Conservation (phyloP, 176 grass and related monocot genomes). For the Pontederia paniculata region DNA sequence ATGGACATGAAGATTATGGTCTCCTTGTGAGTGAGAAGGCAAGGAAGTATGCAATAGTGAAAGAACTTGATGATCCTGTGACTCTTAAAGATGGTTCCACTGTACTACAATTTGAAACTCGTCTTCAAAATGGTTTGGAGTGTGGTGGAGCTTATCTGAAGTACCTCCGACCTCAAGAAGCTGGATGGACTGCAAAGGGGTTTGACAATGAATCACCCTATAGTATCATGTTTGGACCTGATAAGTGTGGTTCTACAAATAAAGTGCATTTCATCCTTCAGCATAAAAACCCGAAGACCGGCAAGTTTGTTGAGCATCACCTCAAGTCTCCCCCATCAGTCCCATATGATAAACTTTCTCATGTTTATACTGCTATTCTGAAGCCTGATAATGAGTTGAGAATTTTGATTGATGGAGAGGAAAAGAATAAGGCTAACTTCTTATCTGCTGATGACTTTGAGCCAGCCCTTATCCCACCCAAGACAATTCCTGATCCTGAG, state of each 20-base stretch:
- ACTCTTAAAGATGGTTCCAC: constrained; percentile 63
- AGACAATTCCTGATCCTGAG: constrained; percentile 87
- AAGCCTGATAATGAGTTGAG: constrained; percentile 74
- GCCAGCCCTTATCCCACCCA: constrained; percentile 75
- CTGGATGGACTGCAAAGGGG: constrained; percentile 55
- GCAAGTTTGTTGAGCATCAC: constrained; percentile 87
- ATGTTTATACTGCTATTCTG: constrained; percentile 88
- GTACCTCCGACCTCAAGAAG: constrained; percentile 65
- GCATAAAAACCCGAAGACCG: constrained; percentile 89
- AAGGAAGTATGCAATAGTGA: constrained; percentile 83
- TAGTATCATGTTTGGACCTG: constrained; percentile 94
- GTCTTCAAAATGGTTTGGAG: constrained; percentile 87
- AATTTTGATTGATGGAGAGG: constrained; percentile 82
- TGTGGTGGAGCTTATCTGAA: constrained; percentile 93
- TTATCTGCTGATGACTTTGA: constrained; percentile 87
- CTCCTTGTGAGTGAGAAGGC: constrained; percentile 79
- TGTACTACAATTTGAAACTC: constrained; percentile 81
- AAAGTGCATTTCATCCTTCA: constrained; percentile 97
- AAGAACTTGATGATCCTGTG: constrained; percentile 63
- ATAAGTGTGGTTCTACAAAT: constrained; percentile 99
- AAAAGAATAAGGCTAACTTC: constrained; percentile 82
- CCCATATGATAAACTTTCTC: constrained; percentile 84
- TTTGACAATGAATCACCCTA: constrained; percentile 94
- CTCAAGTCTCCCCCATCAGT: constrained; percentile 88
- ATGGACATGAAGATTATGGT: constrained; percentile 86